Base-by-base conservation (phyloP, 352 stramenopile genomes). In the Phytopythium oedochilum region DNA sequence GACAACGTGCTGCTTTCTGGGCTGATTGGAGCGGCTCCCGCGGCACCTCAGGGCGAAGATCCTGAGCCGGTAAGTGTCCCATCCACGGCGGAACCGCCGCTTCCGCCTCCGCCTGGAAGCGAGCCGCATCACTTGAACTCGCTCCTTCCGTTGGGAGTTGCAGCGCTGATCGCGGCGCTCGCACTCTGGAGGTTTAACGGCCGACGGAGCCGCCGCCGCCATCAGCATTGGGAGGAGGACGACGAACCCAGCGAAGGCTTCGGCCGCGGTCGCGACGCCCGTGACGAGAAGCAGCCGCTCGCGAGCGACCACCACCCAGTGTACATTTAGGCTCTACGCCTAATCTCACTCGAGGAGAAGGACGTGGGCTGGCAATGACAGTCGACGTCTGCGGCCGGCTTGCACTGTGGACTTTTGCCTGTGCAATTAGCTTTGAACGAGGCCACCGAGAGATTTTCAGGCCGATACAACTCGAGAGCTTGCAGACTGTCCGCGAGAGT, bases 171-270 rank as follows among this genome's bases (percentile, higher is more conserved):
- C 29, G 44, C 44, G 5, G 44, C 44, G 28, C 44, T 51, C 22
- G 44, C 28, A 26, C 25, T 51, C 22, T 51, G 44, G 44, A 34
- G 25, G 28, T 51, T 51, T 26, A 51, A 51, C 44, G 15, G 28
- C 15, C 36, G n/a, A 12, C 14, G 18, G 17, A 20, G 17, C 1
- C 8, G n/a, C 25, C 25, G 18, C 9, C 44, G 44, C 11, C 44
- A 36, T 14, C 25, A 25, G 42, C 34, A 15, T 48, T 28, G 42
- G 42, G 22, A 29, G 15, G 17, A 17, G 6, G n/a, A 8, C 20
- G 42, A 48, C 15, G 20, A n/a, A n/a, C n/a, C 22, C 42, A 15
- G 34, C 1, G 14, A 25, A 18, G 42, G n/a, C 20, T 48, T 10
- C 42, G 26, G n/a, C 23, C 42, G 31, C 7, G 42, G 2, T 7